Evolutionary conservation across 495 filamentous ascomycete species (phyloP).

Genomic region (Aspergillus hancockii): DNA sequence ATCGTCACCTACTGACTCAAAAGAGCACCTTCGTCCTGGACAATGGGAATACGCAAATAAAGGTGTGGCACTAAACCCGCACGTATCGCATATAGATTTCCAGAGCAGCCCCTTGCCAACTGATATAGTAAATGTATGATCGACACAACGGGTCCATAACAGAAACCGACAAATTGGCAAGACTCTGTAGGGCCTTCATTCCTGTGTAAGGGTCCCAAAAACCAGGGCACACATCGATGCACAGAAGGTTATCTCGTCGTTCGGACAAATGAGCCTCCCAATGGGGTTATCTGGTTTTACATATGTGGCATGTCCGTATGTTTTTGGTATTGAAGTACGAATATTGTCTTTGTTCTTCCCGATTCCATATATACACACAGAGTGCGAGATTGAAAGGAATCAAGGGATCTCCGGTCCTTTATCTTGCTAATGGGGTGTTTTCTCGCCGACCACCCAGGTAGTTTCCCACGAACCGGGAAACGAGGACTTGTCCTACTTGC

Average conservation of each 20-base stretch:
- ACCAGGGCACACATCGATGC: constrained; percentile 3
- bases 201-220: constrained; percentile 5
- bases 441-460: neutral
- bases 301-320: neutral
- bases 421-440: neutral
- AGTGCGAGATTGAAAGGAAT: neutral
- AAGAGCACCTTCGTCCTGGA: neutral
- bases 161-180: neutral
- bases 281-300: neutral
- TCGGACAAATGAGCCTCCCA: neutral
- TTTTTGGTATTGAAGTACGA: neutral
- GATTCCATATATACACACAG: too few relatives aligned
- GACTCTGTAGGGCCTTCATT: neutral
- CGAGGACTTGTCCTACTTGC: constrained; percentile 3
- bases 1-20: neutral
- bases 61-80: neutral
- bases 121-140: neutral
- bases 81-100: neutral
- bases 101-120: neutral
- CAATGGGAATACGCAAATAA: neutral
- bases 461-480: neutral
- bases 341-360: too few relatives aligned
- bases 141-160: neutral
- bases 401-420: neutral
- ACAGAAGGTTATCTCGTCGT: neutral